Percentiles rank a stretch among this genome's conserved stretches.
These are phyloP conservation scores for Kregervanrija fluxuum DNA, from an alignment of 805 yeast species.

Conservation along the genomic window DNA sequence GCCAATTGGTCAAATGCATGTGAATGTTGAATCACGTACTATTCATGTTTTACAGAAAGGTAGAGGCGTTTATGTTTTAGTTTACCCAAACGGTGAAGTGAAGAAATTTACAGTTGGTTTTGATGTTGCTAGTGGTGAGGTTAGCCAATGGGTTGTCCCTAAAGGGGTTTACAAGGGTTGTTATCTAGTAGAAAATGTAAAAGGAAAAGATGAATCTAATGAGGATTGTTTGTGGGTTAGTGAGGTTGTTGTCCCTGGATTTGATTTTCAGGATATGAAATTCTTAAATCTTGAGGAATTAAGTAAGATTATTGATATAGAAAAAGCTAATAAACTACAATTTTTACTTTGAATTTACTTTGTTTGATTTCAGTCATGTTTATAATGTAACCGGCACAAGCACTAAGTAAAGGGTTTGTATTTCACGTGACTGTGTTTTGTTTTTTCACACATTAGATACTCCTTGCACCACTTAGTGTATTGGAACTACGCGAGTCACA, in stretches of 20 bases:
- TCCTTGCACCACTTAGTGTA: too few relatives aligned
- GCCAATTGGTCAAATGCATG: conserved; percentile 45
- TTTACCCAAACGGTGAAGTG: conserved; percentile 43
- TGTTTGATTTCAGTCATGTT: too few relatives aligned
- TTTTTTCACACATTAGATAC: too few relatives aligned
- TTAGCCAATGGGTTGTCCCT: conserved; percentile 58
- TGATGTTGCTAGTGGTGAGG: conserved; percentile 38
- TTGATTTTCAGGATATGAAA: conserved; percentile 46
- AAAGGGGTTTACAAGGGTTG: conserved; percentile 54
- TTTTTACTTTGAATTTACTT: too few relatives aligned
- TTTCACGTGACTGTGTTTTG: too few relatives aligned
- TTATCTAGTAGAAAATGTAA: conserved; percentile 34
- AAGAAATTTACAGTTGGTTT: conserved; percentile 49
- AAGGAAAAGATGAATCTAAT: conserved; percentile 20
- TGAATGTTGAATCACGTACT: conserved; percentile 40
- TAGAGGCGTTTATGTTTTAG: conserved; percentile 46
- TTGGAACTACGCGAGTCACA: too few relatives aligned
- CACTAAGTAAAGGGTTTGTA: too few relatives aligned
- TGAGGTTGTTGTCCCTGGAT: conserved; percentile 58
- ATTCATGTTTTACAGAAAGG: conserved; percentile 51
- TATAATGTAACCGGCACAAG: too few relatives aligned
- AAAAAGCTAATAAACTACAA: conserved; percentile 27
- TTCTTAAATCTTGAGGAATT: conserved; percentile 34
- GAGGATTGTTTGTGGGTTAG: conserved; percentile 41
- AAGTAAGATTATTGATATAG: conserved; percentile 29